Percentiles rank a stretch among this genome's conserved stretches.
These are phyloP conservation scores for Fusarium sp. DNA, from an alignment of 2,329 filamentous ascomycete genomes.

Conservation along the genomic window DNA sequence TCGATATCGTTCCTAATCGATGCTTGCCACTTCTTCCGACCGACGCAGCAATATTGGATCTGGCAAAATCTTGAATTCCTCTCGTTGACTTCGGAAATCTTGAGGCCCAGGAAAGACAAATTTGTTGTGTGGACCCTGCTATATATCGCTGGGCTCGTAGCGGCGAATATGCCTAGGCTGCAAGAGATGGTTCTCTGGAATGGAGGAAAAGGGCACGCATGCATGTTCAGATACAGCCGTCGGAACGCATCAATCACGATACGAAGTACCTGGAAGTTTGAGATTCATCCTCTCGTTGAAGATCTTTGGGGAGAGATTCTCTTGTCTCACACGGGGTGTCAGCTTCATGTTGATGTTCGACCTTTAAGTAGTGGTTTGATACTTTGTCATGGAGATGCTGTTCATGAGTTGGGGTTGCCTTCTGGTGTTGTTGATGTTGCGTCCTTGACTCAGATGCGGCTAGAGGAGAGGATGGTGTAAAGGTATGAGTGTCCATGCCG, in stretches of 20 bases:
- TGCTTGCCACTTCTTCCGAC: neutral
- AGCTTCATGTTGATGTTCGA: neutral
- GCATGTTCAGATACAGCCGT: neutral
- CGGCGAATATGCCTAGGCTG: neutral
- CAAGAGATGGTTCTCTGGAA: neutral
- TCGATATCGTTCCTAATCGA: neutral
- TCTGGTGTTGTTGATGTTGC: neutral
- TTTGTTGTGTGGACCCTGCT: neutral
- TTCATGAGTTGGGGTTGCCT: neutral
- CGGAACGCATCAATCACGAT: neutral
- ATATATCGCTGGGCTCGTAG: neutral
- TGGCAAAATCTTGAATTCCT: neutral
- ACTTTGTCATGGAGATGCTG: neutral
- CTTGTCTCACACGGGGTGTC: neutral
- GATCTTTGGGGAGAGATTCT: neutral
- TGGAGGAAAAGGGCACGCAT: neutral
- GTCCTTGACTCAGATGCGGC: neutral
- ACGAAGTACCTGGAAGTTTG: neutral
- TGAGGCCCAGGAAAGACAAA: neutral
- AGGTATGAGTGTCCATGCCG: neutral
- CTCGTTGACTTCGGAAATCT: neutral
- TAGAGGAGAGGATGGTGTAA: neutral
- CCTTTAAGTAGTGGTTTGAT: neutral
- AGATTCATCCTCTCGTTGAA: neutral
- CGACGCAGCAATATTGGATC: neutral